Percentiles rank a stretch among this genome's conserved stretches.
These are phyloP conservation scores for Acorus calamus DNA, from an alignment of 106 monocot genomes.

Conservation along the genomic window DNA sequence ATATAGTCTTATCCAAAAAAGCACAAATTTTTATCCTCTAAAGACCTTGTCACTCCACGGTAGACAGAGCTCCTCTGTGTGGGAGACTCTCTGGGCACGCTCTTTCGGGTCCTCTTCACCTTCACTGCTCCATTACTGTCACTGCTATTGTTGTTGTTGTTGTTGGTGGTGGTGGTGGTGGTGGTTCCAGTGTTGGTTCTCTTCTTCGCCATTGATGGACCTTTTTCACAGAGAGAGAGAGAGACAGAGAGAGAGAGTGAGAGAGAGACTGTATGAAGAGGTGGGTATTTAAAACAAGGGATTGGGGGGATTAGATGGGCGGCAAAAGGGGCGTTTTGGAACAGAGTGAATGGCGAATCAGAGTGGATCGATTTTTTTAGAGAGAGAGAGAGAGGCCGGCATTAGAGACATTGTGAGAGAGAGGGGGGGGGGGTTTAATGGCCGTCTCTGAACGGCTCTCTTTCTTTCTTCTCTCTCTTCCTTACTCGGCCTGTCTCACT, in stretches of 20 bases:
- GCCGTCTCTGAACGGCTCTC: not conserved
- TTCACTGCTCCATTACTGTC: conserved; percentile 7
- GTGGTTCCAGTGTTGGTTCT: conserved; percentile 6
- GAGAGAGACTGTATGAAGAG: not conserved
- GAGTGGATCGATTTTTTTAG: not conserved
- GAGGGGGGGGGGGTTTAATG: not conserved
- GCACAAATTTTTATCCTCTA: no score
- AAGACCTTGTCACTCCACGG: conserved; percentile 80
- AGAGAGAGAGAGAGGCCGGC: not conserved
- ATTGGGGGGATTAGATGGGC: not conserved
- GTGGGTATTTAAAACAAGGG: not conserved
- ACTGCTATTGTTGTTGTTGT: not conserved
- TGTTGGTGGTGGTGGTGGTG: not conserved
- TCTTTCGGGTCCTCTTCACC: conserved; percentile 57
- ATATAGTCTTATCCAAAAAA: no score
- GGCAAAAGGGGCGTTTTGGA: conserved; percentile 2
- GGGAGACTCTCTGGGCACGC: conserved; percentile 46
- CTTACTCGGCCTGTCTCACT: not conserved
- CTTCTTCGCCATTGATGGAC: conserved; percentile 27
- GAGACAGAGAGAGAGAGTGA: no score
- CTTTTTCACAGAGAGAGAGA: not conserved
- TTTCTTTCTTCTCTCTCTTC: not conserved
- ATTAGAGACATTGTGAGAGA: no score
- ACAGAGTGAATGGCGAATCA: not conserved
- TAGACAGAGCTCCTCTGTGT: conserved; percentile 65